Evolutionary conservation across 768 basidiomycete genomes (phyloP).

Genomic region (Tulasnella calospora): DNA sequence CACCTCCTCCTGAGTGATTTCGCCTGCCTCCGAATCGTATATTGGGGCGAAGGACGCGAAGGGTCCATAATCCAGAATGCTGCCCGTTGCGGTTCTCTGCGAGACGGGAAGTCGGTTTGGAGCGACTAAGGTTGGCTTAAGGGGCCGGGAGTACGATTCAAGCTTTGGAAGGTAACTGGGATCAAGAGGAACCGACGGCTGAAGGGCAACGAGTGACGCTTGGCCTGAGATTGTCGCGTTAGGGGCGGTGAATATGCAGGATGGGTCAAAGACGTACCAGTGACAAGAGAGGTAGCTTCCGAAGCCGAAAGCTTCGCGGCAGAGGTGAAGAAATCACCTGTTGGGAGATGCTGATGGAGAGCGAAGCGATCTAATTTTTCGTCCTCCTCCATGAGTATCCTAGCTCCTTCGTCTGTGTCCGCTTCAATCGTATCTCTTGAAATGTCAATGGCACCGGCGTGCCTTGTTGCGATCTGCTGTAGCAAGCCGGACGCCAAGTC

Average conservation of each 20-base stretch:
- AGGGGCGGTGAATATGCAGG: background rate
- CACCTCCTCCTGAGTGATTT: conserved; percentile 58
- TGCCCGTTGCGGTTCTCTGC: conserved; percentile 55
- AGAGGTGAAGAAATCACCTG: conserved; percentile 67
- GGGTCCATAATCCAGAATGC: conserved; percentile 74
- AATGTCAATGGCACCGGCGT: conserved; percentile 47
- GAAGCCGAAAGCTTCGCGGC: conserved; percentile 42
- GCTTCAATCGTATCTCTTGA: conserved; percentile 32
- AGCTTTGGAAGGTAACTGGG: conserved; percentile 44
- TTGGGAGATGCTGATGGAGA: conserved; percentile 71
- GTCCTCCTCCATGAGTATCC: conserved; percentile 19
- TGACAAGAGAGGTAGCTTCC: conserved; percentile 19
- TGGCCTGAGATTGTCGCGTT: conserved; percentile 39
- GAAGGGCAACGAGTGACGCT: conserved; percentile 62
- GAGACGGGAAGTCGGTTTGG: conserved; percentile 35
- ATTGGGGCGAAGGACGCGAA: conserved; percentile 71
- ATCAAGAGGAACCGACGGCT: conserved; percentile 52
- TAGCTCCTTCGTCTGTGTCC: conserved; percentile 36
- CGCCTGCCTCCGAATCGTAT: conserved; percentile 72
- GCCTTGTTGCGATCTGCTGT: conserved; percentile 58
- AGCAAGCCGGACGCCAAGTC: conserved; percentile 66
- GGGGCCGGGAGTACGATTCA: conserved; percentile 46
- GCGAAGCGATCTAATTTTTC: conserved; percentile 52
- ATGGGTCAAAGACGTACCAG: conserved; percentile 15
- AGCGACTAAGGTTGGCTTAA: conserved; percentile 29